phyloP scores from a whole-genome alignment of 495 filamentous ascomycete genomes.

The Pseudoneurospora amorphoporcata region DNA sequence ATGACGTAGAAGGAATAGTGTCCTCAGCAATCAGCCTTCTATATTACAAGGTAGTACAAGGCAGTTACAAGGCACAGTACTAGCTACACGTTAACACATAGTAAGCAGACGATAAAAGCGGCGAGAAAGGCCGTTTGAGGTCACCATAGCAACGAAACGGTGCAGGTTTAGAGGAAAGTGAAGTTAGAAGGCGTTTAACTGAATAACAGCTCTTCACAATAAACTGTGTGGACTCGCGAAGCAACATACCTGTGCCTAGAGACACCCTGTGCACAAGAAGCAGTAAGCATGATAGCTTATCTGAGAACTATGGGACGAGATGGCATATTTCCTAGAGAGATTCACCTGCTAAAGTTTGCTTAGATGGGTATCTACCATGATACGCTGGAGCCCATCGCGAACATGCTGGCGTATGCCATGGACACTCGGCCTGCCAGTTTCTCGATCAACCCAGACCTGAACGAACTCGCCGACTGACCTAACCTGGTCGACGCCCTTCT shows the following conservation, averaged over 20 bases:
- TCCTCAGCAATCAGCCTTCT: too few relatives aligned
- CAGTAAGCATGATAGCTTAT: background rate
- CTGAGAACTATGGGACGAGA: background rate
- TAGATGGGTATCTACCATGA: conserved; percentile 4
- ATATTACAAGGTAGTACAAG: too few relatives aligned
- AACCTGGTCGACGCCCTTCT: conserved; percentile 59
- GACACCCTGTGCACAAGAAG: background rate
- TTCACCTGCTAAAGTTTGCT: conserved; percentile 11
- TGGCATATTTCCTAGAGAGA: background rate
- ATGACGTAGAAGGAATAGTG: too few relatives aligned
- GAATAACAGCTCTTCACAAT: background rate
- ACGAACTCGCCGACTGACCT: conserved; percentile 79
- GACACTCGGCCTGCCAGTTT: conserved; percentile 52
- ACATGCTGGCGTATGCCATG: conserved; percentile 48
- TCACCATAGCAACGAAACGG: background rate
- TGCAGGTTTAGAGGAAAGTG: background rate
- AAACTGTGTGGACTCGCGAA: background rate
- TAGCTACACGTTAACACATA: too few relatives aligned
- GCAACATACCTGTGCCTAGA: background rate
- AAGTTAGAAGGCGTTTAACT: background rate
- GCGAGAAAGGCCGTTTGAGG: background rate
- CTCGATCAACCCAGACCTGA: conserved; percentile 79
- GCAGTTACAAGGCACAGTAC: too few relatives aligned
- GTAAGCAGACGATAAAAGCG: background rate
- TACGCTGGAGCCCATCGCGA: conserved; percentile 42